Conservation (phyloP, 768 basidiomycete species). For the Termitomyces bulborhizus region DNA sequence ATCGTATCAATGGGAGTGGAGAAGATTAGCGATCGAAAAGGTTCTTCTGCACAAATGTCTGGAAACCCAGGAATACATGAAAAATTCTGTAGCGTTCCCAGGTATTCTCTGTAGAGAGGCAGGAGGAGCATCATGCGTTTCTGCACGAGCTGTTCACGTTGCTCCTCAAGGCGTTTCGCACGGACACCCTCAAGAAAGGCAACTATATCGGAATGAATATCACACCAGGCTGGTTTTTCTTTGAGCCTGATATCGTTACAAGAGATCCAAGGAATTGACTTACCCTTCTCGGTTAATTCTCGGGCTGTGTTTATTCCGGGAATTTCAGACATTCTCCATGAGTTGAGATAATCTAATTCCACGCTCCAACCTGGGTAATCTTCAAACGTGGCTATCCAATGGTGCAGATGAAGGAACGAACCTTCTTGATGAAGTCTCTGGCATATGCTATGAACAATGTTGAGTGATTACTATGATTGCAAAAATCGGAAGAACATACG, state of each 20-base stretch:
- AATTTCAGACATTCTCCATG: slow-evolving; percentile 4
- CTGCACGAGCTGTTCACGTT: not conserved
- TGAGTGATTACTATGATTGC: not conserved
- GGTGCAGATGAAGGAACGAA: not conserved
- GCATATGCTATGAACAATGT: slow-evolving; percentile 6
- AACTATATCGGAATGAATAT: slow-evolving; percentile 15
- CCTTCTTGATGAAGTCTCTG: slow-evolving; percentile 10
- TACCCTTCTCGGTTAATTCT: slow-evolving; percentile 20
- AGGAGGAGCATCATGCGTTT: not conserved
- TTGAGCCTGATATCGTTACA: not conserved
- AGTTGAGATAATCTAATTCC: slow-evolving; percentile 5
- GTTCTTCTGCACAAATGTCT: slow-evolving; percentile 15
- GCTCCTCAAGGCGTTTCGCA: slow-evolving; percentile 3
- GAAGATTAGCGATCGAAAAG: slow-evolving; percentile 17
- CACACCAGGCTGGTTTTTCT: slow-evolving; percentile 18
- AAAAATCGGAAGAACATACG: slow-evolving; percentile 4
- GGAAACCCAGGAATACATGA: slow-evolving; percentile 9
- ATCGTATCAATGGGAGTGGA: slow-evolving; percentile 4
- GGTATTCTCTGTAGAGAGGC: not conserved
- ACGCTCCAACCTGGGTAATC: not conserved
- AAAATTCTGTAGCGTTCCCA: not conserved
- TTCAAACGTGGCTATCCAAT: not conserved
- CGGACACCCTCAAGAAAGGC: slow-evolving; percentile 7
- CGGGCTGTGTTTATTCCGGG: slow-evolving; percentile 15
- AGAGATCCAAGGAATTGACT: not conserved